These are phyloP conservation scores for Anisogramma anomala DNA, from an alignment of 2,329 filamentous ascomycete genomes.

Conservation along the genomic window DNA sequence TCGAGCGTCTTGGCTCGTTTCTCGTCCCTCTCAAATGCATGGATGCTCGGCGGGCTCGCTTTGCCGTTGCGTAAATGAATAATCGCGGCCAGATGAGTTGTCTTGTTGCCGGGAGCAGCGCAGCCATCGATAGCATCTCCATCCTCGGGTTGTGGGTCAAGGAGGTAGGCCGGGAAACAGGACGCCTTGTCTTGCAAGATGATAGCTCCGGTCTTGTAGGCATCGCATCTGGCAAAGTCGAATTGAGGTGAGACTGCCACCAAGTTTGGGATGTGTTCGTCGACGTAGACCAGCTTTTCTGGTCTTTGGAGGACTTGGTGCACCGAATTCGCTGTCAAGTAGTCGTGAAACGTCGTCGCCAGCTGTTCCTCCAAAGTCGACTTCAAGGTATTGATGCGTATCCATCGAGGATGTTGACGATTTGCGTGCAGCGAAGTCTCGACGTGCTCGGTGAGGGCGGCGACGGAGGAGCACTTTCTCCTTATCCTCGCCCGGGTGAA, in stretches of 20 bases:
- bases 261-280: conserved; percentile 71
- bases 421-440: conserved; percentile 39
- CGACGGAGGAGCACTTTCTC: conserved; percentile 55
- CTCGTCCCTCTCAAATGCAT: conserved; percentile 69
- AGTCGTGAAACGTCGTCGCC: conserved; percentile 59
- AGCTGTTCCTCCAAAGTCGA: conserved; percentile 61
- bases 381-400: conserved; percentile 72
- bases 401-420: conserved; percentile 71
- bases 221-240: conserved; percentile 60
- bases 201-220: conserved; percentile 65
- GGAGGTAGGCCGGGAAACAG: conserved; percentile 85
- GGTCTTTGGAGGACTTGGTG: conserved; percentile 37
- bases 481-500: conserved; percentile 69
- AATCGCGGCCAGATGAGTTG: conserved; percentile 79
- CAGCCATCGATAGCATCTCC: conserved; percentile 86
- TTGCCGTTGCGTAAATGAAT: conserved; percentile 35
- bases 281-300: conserved; percentile 53
- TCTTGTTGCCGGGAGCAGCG: conserved; percentile 94
- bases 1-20: conserved; percentile 61
- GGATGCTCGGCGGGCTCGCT: conserved; percentile 37
- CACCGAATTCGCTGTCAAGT: conserved; percentile 44
- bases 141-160: conserved; percentile 54
- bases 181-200: conserved; percentile 96
- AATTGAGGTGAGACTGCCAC: conserved; percentile 62
- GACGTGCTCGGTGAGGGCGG: conserved; percentile 50